phyloP scores from a whole-genome alignment of 2,329 filamentous ascomycete species.

The Talaromyces rugulosus region DNA sequence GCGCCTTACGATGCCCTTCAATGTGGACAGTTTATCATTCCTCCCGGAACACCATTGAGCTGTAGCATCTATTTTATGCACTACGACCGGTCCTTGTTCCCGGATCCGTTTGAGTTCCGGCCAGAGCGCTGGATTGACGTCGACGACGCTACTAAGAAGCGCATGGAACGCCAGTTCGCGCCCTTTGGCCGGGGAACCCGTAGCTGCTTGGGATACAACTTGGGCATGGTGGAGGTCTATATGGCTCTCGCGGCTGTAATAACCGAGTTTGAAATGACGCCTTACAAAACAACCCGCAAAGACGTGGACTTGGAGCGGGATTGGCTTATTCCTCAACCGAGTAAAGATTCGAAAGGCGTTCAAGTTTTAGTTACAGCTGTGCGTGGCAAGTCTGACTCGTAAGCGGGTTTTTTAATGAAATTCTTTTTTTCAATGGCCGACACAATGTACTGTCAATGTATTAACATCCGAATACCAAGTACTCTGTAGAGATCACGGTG shows the following conservation, averaged over 20 bases:
- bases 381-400: not conserved
- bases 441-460: too few relatives aligned
- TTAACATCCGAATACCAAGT: too few relatives aligned
- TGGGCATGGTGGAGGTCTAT: slow-evolving; percentile 23
- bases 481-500: too few relatives aligned
- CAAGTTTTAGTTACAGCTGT: not conserved
- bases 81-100: slow-evolving; percentile 23
- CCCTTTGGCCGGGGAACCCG: slow-evolving; percentile 33
- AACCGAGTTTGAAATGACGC: slow-evolving; percentile 10
- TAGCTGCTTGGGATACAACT: slow-evolving; percentile 42
- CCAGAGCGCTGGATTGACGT: slow-evolving; percentile 28
- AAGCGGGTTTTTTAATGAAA: too few relatives aligned
- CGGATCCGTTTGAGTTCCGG: slow-evolving; percentile 19
- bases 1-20: slow-evolving; percentile 9
- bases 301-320: slow-evolving; percentile 17
- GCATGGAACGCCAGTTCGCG: slow-evolving; percentile 18
- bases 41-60: slow-evolving; percentile 1
- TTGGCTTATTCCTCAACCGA: slow-evolving; percentile 17
- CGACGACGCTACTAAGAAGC: slow-evolving; percentile 21
- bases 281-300: slow-evolving; percentile 14
- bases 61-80: slow-evolving; percentile 21
- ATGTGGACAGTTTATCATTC: not conserved
- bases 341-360: slow-evolving; percentile 18
- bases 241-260: not conserved
- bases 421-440: too few relatives aligned